Evolutionary conservation across 2,329 filamentous ascomycete genomes (phyloP), one percentile per base, ranked within the genome.

Genomic region (Ceratocystis diversiconidia): DNA sequence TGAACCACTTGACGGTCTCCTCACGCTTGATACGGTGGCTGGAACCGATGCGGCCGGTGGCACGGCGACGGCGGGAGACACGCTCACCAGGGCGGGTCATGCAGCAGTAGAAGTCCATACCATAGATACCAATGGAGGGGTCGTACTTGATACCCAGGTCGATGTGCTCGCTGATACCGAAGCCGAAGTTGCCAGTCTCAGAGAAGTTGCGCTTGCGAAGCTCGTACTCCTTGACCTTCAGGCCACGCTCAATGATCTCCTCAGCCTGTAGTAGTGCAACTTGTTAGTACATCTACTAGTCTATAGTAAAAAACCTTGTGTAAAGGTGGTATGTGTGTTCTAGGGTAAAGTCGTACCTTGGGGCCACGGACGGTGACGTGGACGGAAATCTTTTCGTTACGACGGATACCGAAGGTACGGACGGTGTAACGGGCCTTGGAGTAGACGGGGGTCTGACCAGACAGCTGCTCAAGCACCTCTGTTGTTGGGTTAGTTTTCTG

Each of bases 191-290:
- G 79, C 94, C 94, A 72, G 92, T 97, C 86, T 96, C 90, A 77
- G 88, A 92, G 89, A 99, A 99, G 90, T 99, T 99, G 81, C 89
- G 88, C 87, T 94, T 96, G 82, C 90, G 89, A 75, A 99, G 85
- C 82, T 99, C 94, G 84, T 99, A 99, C 83, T 99, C 94, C 91
- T 99, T 99, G 87, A 99, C 94, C 88, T 99, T 99, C 79, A 99
- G 89, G 79, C 94, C 94, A 86, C 94, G 92, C 90, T 99, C 94
- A 77, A 99, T 88, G 76, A 99, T 99, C 83, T 99, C 94, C 86
- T 99, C 94, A 70, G 94, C 94, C 88, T 85, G 65, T 25, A 17
- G 10, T 17, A 59, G 8, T 25, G 69, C 12, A 15, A 2, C 12
- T 41, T 5, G 70, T 76, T 71, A 75, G 71, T 44, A 62, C 62